These are phyloP conservation scores for Suillus tomentosus DNA, from an alignment of 768 basidiomycete genomes.

Conservation along the genomic window DNA sequence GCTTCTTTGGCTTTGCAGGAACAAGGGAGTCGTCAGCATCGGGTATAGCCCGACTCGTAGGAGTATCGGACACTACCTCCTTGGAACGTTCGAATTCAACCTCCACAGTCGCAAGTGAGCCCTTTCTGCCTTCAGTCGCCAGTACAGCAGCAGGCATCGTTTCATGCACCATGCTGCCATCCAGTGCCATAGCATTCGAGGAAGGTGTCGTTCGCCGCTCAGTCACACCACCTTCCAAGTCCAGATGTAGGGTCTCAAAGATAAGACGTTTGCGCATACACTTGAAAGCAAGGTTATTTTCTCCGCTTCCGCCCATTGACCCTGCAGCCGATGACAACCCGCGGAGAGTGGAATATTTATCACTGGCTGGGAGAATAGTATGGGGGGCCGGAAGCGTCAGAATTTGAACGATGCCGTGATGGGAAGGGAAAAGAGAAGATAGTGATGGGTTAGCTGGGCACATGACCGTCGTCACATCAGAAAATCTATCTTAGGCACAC, in stretches of 20 bases:
- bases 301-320: constrained; percentile 67
- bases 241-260: constrained; percentile 89
- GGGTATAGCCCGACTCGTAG: neutral
- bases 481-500: constrained; percentile 5
- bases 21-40: constrained; percentile 16
- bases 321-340: constrained; percentile 64
- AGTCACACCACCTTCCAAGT: constrained; percentile 81
- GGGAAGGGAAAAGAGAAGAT: constrained; percentile 70
- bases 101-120: constrained; percentile 40
- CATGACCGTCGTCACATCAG: constrained; percentile 16
- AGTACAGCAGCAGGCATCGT: constrained; percentile 14
- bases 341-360: constrained; percentile 80
- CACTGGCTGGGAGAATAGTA: constrained; percentile 75
- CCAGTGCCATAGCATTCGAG: constrained; percentile 24
- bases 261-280: constrained; percentile 85
- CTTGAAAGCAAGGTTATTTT: constrained; percentile 96
- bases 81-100: constrained; percentile 45
- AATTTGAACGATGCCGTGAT: constrained; percentile 84
- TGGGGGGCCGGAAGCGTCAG: constrained; percentile 75
- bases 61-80: constrained; percentile 13
- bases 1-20: constrained; percentile 42
- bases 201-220: constrained; percentile 69
- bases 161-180: constrained; percentile 19
- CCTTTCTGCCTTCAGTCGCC: constrained; percentile 17
- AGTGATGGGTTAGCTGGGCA: constrained; percentile 75